phyloP scores from a whole-genome alignment of 495 filamentous ascomycete species.

The Talaromyces proteolyticus region DNA sequence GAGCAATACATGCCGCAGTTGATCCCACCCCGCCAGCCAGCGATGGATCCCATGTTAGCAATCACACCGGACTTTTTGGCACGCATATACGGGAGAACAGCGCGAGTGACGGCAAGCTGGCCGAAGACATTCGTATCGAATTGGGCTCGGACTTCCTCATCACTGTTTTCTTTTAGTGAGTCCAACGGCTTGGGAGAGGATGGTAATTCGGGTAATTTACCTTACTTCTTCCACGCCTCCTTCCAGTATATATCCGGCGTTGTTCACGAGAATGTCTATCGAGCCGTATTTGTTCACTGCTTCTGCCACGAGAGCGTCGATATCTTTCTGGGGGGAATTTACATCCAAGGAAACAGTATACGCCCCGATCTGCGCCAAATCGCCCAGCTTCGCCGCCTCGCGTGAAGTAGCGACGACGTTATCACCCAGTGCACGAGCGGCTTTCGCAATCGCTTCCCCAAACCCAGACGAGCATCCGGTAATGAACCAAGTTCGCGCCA shows the following conservation, averaged over 20 bases:
- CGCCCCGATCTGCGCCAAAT: conserved; percentile 27
- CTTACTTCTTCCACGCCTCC: conserved; percentile 28
- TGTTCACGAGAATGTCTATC: conserved; percentile 54
- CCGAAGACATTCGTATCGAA: conserved; percentile 20
- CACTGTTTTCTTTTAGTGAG: conserved; percentile 28
- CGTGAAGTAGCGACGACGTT: conserved; percentile 52
- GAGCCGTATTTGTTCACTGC: conserved; percentile 7
- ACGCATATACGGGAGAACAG: conserved; percentile 43
- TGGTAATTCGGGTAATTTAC: no score
- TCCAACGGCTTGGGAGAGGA: no score
- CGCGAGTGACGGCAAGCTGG: conserved; percentile 32
- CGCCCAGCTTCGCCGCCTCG: conserved; percentile 29
- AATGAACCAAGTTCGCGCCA: conserved; percentile 43
- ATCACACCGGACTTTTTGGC: conserved; percentile 33
- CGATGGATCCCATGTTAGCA: conserved; percentile 27
- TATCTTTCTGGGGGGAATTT: not conserved
- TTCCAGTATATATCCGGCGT: conserved; percentile 44
- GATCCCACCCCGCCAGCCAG: conserved; percentile 11
- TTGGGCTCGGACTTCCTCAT: not conserved
- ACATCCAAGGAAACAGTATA: conserved; percentile 7
- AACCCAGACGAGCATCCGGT: conserved; percentile 49
- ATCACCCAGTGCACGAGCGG: conserved; percentile 42
- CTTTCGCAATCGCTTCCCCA: conserved; percentile 35
- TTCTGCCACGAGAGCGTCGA: not conserved
- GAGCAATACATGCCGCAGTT: conserved; percentile 33